Evolutionary conservation across 2,329 filamentous ascomycete genomes (phyloP).

Genomic region (Neopestalotiopsis sp.): DNA sequence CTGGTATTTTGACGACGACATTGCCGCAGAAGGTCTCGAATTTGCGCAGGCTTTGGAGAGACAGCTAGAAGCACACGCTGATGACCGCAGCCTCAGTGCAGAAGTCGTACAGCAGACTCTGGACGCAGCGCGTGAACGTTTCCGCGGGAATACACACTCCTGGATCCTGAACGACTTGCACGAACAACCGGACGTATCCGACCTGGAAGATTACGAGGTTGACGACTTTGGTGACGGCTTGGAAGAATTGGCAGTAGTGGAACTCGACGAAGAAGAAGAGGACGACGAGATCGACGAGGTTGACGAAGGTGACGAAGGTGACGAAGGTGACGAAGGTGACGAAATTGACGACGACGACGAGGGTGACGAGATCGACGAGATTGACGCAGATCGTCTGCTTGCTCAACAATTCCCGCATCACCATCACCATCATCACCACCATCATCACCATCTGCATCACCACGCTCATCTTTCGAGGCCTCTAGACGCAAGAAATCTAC

Average conservation of each 20-base stretch:
- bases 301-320: slow-evolving; percentile 9
- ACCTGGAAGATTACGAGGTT: neutral
- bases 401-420: slow-evolving; percentile 9
- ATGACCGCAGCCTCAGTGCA: slow-evolving; percentile 17
- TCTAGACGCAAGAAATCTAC: neutral
- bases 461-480: slow-evolving; percentile 7
- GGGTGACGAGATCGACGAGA: slow-evolving; percentile 19
- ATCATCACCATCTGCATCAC: slow-evolving; percentile 20
- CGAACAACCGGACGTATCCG: slow-evolving; percentile 4
- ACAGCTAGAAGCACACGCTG: neutral
- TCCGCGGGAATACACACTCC: neutral
- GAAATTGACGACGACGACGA: slow-evolving; percentile 7
- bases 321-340: neutral
- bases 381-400: neutral
- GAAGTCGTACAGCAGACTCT: slow-evolving; percentile 9
- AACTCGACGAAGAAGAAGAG: neutral
- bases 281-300: neutral
- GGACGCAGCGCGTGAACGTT: neutral
- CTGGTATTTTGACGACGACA: neutral
- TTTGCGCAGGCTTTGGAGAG: neutral
- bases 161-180: neutral
- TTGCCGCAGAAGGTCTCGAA: too few species aligned
- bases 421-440: slow-evolving; percentile 8
- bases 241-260: neutral
- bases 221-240: slow-evolving; percentile 10